Conservation (phyloP, 2,329 filamentous ascomycete genomes). For the Paecilomyces sp. region DNA sequence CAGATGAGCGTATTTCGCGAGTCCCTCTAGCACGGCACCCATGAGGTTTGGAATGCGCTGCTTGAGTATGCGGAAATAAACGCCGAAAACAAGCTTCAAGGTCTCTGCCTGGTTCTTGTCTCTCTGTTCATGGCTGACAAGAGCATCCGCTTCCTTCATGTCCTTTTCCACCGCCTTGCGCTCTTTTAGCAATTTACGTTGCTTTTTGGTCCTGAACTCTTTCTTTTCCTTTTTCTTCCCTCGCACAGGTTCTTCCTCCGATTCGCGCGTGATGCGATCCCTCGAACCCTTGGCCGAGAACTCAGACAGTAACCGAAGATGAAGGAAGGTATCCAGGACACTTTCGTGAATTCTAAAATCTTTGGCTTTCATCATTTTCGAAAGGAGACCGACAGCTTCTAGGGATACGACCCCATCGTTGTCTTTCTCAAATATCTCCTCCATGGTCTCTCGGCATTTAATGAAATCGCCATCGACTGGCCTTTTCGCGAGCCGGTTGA, state of each 20-base stretch:
- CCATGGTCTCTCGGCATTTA: conserved; percentile 70
- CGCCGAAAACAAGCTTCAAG: conserved; percentile 88
- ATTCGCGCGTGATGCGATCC: conserved; percentile 61
- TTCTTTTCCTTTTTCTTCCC: conserved; percentile 67
- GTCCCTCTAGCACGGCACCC: conserved; percentile 92
- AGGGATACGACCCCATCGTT: conserved; percentile 84
- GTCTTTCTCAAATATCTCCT: conserved; percentile 76
- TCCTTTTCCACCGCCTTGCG: conserved; percentile 85
- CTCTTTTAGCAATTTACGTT: conserved; percentile 76
- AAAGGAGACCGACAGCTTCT: conserved; percentile 75
- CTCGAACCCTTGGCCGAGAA: conserved; percentile 78
- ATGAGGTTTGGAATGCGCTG: conserved; percentile 73
- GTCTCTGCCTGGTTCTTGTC: conserved; percentile 94
- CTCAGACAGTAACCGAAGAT: conserved; percentile 79
- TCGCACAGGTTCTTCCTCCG: conserved; percentile 33
- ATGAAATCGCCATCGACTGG: conserved; percentile 66
- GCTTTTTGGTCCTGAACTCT: conserved; percentile 81
- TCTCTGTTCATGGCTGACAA: conserved; percentile 84
- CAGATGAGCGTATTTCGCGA: conserved; percentile 88
- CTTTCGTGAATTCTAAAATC: conserved; percentile 78
- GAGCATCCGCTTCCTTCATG: conserved; percentile 84
- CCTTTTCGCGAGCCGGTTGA: conserved; percentile 71
- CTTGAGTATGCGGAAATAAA: conserved; percentile 93
- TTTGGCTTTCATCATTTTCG: conserved; percentile 91
- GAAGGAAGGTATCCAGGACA: conserved; percentile 83